Evolutionary conservation across 2,329 filamentous ascomycete genomes (phyloP).

Genomic region (Pochonia chlamydosporia): DNA sequence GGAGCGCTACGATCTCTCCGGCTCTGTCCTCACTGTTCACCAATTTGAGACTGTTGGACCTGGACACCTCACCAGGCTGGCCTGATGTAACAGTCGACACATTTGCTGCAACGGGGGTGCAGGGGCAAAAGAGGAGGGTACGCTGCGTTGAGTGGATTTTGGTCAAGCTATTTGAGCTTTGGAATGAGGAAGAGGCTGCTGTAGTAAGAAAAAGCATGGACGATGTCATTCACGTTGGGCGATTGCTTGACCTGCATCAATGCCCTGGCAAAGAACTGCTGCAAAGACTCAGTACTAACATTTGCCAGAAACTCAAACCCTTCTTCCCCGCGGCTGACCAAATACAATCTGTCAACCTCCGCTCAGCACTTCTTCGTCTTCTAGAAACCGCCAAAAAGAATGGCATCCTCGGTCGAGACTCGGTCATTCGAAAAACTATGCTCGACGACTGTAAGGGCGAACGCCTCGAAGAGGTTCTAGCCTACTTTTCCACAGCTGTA

Average conservation of each 20-base stretch:
- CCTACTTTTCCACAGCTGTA: conserved; percentile 77
- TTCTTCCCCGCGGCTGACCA: conserved; percentile 90
- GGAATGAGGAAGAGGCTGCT: conserved; percentile 70
- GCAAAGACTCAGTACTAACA: conserved; percentile 5
- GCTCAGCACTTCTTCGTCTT: conserved; percentile 72
- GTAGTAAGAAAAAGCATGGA: conserved; percentile 46
- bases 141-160: conserved; percentile 83
- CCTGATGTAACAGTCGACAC: conserved; percentile 65
- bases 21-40: conserved; percentile 57
- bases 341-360: conserved; percentile 83
- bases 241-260: too few relatives aligned
- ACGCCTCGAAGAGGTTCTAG: conserved; percentile 78
- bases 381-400: conserved; percentile 85
- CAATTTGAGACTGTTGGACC: conserved; percentile 75
- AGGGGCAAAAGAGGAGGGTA: conserved; percentile 77
- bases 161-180: conserved; percentile 79
- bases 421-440: conserved; percentile 85
- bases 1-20: conserved; percentile 7
- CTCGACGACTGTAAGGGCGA: conserved; percentile 94
- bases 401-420: conserved; percentile 73
- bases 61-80: conserved; percentile 74
- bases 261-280: too few relatives aligned
- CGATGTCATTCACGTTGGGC: too few relatives aligned
- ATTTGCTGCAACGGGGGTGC: conserved; percentile 60
- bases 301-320: conserved; percentile 69